Conservation (phyloP, 345 rosid species). For the Euphorbia peplus region DNA sequence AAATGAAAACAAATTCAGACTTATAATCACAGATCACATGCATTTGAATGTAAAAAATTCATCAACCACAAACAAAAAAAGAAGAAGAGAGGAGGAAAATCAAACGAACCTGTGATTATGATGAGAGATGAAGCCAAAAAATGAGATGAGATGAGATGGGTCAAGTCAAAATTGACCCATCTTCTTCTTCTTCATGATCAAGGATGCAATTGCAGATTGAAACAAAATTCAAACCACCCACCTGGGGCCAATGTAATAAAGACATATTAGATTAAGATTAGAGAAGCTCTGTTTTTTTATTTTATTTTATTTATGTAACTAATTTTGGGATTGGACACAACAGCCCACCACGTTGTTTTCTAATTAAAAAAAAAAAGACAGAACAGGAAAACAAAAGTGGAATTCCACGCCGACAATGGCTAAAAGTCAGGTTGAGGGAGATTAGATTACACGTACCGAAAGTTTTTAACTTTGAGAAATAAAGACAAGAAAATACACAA, state of each 20-base stretch:
- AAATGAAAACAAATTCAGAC: no score
- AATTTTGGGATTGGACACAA: not conserved
- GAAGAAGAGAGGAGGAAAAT: not conserved
- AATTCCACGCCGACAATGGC: slow-evolving; percentile 39
- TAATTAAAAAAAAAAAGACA: not conserved
- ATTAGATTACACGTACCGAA: slow-evolving; percentile 32
- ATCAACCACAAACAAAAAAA: not conserved
- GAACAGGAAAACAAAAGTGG: slow-evolving; percentile 12
- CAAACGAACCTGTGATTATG: slow-evolving; percentile 23
- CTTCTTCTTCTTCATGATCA: slow-evolving; percentile 18
- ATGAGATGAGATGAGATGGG: slow-evolving; percentile 15
- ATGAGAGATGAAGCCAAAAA: slow-evolving; percentile 19
- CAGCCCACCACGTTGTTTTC: slow-evolving; percentile 42
- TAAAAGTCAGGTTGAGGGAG: slow-evolving; percentile 43
- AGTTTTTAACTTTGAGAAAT: slow-evolving; percentile 12
- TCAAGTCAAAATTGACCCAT: slow-evolving; percentile 19
- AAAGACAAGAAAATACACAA: not conserved
- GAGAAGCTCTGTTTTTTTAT: not conserved
- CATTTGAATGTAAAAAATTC: not conserved
- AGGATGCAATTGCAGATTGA: slow-evolving; percentile 16
- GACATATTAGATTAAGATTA: no score
- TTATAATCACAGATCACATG: not conserved
- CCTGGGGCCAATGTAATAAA: not conserved
- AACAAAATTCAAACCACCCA: not conserved
- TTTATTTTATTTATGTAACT: not conserved